Base-by-base conservation (phyloP, 108 stramenopile genomes). In the Cyclotella distinguenda region DNA sequence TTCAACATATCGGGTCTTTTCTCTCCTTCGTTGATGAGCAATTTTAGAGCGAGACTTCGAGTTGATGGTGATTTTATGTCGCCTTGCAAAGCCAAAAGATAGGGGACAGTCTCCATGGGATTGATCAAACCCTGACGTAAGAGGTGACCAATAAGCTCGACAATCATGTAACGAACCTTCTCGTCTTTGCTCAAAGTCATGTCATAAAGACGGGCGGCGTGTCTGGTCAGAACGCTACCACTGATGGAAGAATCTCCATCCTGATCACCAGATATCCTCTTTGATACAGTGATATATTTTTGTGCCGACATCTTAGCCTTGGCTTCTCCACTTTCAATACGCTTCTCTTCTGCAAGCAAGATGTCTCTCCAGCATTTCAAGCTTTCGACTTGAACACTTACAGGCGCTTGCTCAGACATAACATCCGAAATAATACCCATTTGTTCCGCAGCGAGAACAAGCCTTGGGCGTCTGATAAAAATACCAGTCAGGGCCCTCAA, bases 71-170 rank as follows among this genome's bases (percentile, higher is more conserved):
- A 82, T 32, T 88, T 83, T 19, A 90, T 75, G 66, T 96, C 95
- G 3, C 92, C 95, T 65, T 93, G 95, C 33, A 96, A 51, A 8
- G 89, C 95, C 35, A 96, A 79, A 36, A 96, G 71, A 50, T 77
- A 77, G 18, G 92, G 91, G 8, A 94, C 80, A 18, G 87, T 80
- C 57, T 90, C 88, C 65, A 88, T 92, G 8, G 95, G 95, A 68
- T 96, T 94, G 45, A 92, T 66, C 47, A 93, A 80, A n/a, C 95
- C 95, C 79, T 96, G 95, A 5, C 93, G 85, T 23, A 94, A 77
- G 1, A 96, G 79, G 49, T 86, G 79, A 6, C 89, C 91, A 25
- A 92, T 54, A 12, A 96, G 84, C 22, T 90, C 84, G 30, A 93
- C 58, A 3, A 85, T 75, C 19, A 82, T 85, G 34, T 70, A 61